Percentiles rank a stretch among this genome's conserved stretches.
Conservation (phyloP, 2,329 filamentous ascomycete species). For the Sordariomycetes sp. region DNA sequence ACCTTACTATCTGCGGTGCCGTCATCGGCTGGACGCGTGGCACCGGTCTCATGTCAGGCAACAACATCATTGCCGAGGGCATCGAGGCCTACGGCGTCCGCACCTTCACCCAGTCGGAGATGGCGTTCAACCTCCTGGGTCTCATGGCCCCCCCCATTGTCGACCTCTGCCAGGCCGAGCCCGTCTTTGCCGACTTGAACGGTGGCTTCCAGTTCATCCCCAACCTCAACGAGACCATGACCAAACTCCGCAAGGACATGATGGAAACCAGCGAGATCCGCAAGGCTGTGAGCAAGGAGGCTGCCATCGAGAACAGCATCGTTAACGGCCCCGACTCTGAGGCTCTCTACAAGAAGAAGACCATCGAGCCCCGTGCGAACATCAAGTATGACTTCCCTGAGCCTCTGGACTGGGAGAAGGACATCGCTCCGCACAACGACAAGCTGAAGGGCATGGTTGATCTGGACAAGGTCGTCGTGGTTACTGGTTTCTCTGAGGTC, state of each 20-base stretch:
- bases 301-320: slow-evolving; percentile 90
- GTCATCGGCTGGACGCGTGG: slow-evolving; percentile 99
- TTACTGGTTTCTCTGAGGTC: slow-evolving; percentile 92
- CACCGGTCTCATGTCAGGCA: slow-evolving; percentile 93
- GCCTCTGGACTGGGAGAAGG: slow-evolving; percentile 83
- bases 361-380: slow-evolving; percentile 88
- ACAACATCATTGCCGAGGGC: slow-evolving; percentile 95
- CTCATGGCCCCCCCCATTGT: slow-evolving; percentile 92
- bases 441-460: slow-evolving; percentile 97
- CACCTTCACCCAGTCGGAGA: slow-evolving; percentile 98
- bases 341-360: slow-evolving; percentile 87
- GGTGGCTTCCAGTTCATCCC: slow-evolving; percentile 96
- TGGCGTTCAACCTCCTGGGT: slow-evolving; percentile 97
- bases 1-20: slow-evolving; percentile 94
- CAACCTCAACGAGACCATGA: slow-evolving; percentile 91
- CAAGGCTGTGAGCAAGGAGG: slow-evolving; percentile 90
- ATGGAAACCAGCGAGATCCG: slow-evolving; percentile 92
- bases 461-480: slow-evolving; percentile 93
- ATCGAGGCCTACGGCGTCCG: slow-evolving; percentile 94
- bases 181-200: slow-evolving; percentile 94
- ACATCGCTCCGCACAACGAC: slow-evolving; percentile 79
- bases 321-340: slow-evolving; percentile 92
- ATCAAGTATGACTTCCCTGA: slow-evolving; percentile 94
- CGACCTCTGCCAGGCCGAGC: slow-evolving; percentile 89
- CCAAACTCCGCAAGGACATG: slow-evolving; percentile 83